Conservation (phyloP, 352 stramenopile genomes). For the Pythium oligandrum region DNA sequence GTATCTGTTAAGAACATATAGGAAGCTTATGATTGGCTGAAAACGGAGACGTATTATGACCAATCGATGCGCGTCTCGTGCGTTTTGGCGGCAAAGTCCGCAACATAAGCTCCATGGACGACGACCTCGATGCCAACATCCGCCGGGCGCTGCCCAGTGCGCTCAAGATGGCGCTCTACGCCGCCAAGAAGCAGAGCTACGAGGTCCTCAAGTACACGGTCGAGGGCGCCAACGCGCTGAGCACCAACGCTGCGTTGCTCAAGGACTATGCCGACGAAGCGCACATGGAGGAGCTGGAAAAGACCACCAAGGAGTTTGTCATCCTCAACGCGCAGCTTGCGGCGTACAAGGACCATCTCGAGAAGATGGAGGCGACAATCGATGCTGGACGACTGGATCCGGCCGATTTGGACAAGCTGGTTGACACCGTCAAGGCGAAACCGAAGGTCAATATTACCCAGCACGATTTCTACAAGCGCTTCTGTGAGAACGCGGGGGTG, state of each 20-base stretch:
- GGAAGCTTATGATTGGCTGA: conserved; percentile 5
- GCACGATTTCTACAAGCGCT: conserved; percentile 77
- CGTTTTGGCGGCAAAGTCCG: conserved; percentile 14
- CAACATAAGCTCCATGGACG: conserved; percentile 24
- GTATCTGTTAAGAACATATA: conserved; percentile 14
- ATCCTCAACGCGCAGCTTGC: conserved; percentile 55
- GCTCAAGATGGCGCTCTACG: conserved; percentile 74
- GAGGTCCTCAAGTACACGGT: conserved; percentile 74
- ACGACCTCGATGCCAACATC: conserved; percentile 56
- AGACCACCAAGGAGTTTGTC: conserved; percentile 67
- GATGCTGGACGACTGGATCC: conserved; percentile 46
- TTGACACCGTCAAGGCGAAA: conserved; percentile 40
- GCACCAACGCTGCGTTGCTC: conserved; percentile 56
- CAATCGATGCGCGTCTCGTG: neutral
- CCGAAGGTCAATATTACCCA: conserved; percentile 54
- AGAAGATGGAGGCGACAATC: conserved; percentile 49
- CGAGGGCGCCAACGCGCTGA: conserved; percentile 62
- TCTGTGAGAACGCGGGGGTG: conserved; percentile 72
- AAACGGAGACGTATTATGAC: neutral
- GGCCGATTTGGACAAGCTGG: conserved; percentile 56
- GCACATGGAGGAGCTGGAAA: conserved; percentile 49
- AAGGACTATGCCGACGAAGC: conserved; percentile 58
- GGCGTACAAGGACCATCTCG: conserved; percentile 66
- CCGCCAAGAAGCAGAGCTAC: conserved; percentile 66
- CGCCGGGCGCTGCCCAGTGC: conserved; percentile 53